phyloP scores from a whole-genome alignment of 169 alveolate genomes.

The Babesia bigemina region DNA sequence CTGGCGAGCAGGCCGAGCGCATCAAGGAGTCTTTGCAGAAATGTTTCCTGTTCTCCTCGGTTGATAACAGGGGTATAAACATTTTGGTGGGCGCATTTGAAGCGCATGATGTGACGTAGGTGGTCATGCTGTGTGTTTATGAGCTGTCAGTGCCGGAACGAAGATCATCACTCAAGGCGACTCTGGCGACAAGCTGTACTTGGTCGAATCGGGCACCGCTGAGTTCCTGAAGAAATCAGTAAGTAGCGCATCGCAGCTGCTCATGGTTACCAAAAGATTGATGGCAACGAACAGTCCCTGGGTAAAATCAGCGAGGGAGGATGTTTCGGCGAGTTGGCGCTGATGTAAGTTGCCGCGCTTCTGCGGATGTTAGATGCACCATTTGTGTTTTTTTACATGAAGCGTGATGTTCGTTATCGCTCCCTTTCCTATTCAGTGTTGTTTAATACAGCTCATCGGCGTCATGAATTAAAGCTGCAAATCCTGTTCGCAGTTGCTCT shows the following conservation, averaged over 20 bases:
- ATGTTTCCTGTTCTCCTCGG: slow-evolving; percentile 68
- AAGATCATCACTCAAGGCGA: slow-evolving; percentile 93
- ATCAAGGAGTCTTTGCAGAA: slow-evolving; percentile 41
- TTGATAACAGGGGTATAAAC: slow-evolving; percentile 37
- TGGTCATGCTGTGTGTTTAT: neutral
- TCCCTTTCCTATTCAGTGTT: neutral
- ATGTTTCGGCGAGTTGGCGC: slow-evolving; percentile 95
- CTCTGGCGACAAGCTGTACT: slow-evolving; percentile 90
- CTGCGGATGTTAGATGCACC: neutral
- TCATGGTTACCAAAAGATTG: slow-evolving; percentile 66
- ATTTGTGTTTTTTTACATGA: neutral
- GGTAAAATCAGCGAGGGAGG: slow-evolving; percentile 88
- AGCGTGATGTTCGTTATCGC: neutral
- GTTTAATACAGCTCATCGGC: neutral
- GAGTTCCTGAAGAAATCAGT: slow-evolving; percentile 80
- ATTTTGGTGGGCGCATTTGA: slow-evolving; percentile 57
- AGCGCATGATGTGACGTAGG: slow-evolving; percentile 39
- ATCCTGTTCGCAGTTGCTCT: neutral
- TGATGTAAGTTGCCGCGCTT: slow-evolving; percentile 65
- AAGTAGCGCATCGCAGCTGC: neutral
- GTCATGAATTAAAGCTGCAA: neutral
- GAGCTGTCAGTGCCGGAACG: slow-evolving; percentile 49
- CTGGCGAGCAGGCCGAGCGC: slow-evolving; percentile 54
- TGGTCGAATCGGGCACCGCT: slow-evolving; percentile 90
- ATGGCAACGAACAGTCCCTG: slow-evolving; percentile 68